Conservation (phyloP, 2,329 filamentous ascomycete species). For the Fusarium anthophilum region DNA sequence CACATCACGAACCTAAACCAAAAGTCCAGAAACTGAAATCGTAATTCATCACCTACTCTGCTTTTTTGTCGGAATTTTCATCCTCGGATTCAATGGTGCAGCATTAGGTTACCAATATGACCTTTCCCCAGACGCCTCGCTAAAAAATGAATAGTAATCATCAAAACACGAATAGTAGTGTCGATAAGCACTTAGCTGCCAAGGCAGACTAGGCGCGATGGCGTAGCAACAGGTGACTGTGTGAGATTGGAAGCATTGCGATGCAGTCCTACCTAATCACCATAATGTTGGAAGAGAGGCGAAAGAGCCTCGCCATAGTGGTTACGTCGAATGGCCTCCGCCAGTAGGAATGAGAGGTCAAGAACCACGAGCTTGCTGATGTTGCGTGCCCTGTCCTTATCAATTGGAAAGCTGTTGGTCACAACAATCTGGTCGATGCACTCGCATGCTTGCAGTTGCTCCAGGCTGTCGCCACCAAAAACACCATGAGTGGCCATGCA, state of each 20-base stretch:
- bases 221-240: slow-evolving; percentile 16
- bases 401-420: slow-evolving; percentile 96
- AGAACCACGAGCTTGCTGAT: slow-evolving; percentile 88
- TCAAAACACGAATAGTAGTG: slow-evolving; percentile 28
- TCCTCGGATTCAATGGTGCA: slow-evolving; percentile 28
- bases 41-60: slow-evolving; percentile 43
- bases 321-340: slow-evolving; percentile 94
- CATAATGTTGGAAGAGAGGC: slow-evolving; percentile 73
- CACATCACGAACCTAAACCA: slow-evolving; percentile 13
- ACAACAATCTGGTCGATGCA: slow-evolving; percentile 95
- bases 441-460: slow-evolving; percentile 89
- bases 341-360: slow-evolving; percentile 86
- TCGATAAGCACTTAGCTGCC: slow-evolving; percentile 19
- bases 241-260: slow-evolving; percentile 2
- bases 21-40: slow-evolving; percentile 32
- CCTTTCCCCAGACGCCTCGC: slow-evolving; percentile 50
- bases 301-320: slow-evolving; percentile 92
- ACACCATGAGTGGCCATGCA: slow-evolving; percentile 97
- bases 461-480: slow-evolving; percentile 88
- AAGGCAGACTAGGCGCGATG: neutral
- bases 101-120: slow-evolving; percentile 26
- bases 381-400: slow-evolving; percentile 73
- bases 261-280: slow-evolving; percentile 54
- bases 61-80: slow-evolving; percentile 18
- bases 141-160: slow-evolving; percentile 40